These are phyloP conservation scores for Penicillium glabrum DNA, from an alignment of 2,329 filamentous ascomycete genomes.

Conservation along the genomic window DNA sequence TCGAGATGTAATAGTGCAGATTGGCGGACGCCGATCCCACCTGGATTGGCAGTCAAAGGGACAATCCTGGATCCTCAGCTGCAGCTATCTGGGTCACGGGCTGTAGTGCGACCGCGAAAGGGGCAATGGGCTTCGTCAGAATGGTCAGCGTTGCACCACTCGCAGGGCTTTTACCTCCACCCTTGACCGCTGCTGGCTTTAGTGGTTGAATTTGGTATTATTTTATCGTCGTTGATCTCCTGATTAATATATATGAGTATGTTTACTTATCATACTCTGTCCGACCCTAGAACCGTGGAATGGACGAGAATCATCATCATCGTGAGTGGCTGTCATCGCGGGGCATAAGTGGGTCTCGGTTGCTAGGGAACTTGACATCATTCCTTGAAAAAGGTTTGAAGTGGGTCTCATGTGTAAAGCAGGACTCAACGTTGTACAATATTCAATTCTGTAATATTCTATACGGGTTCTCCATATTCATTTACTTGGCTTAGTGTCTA, in stretches of 20 bases:
- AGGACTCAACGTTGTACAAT: no score
- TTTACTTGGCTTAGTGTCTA: background rate
- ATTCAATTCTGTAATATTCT: background rate
- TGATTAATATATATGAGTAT: no score
- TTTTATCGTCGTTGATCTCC: no score
- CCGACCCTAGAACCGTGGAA: no score
- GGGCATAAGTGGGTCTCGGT: background rate
- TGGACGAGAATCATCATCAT: background rate
- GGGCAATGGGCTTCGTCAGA: constrained; percentile 20
- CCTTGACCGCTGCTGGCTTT: constrained; percentile 1
- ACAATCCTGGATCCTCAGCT: constrained; percentile 10
- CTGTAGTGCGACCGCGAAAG: constrained; percentile 21
- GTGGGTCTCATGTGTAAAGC: background rate
- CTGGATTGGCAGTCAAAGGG: constrained; percentile 13
- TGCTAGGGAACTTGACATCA: background rate
- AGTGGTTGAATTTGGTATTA: no score
- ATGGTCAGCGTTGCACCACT: constrained; percentile 19
- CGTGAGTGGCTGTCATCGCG: background rate
- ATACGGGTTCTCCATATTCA: background rate
- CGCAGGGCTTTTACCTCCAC: constrained; percentile 7
- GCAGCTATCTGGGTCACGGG: constrained; percentile 17
- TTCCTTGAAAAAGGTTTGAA: background rate
- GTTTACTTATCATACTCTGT: no score
- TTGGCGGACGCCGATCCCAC: constrained; percentile 16
- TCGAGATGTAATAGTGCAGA: constrained; percentile 28